These are phyloP conservation scores for Buddleja alternifolia DNA, from an alignment of 257 asterid species.

Conservation along the genomic window DNA sequence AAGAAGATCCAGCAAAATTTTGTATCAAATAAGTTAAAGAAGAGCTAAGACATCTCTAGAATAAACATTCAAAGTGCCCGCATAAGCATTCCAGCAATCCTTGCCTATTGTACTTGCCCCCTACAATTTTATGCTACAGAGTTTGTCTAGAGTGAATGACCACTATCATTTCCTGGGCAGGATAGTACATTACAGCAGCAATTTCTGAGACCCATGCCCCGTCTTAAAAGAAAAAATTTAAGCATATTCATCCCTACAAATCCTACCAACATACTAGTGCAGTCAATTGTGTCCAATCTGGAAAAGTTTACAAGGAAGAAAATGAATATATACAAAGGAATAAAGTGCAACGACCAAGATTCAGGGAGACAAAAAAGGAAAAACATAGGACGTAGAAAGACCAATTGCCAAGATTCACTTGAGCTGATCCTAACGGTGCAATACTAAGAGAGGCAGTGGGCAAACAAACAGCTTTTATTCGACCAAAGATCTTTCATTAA, in stretches of 20 bases:
- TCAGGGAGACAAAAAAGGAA: neutral
- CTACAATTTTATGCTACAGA: neutral
- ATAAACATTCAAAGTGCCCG: neutral
- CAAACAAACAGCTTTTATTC: conserved; percentile 10
- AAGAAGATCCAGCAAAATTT: neutral
- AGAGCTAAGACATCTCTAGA: conserved; percentile 5
- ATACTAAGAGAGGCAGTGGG: conserved; percentile 1
- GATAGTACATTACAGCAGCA: neutral
- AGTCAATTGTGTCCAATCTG: neutral
- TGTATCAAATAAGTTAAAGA: neutral
- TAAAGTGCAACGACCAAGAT: neutral
- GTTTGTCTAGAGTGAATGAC: neutral
- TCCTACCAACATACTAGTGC: neutral
- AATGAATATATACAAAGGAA: neutral
- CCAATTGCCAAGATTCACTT: conserved; percentile 1
- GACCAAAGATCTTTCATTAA: conserved; percentile 12
- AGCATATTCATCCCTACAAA: neutral
- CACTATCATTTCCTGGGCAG: neutral
- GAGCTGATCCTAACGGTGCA: conserved; percentile 20
- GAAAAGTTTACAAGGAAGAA: neutral
- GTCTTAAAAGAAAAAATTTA: neutral
- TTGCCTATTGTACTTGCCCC: neutral
- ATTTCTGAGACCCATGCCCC: neutral
- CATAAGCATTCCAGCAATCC: neutral
- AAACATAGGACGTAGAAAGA: neutral